A percentile compares a stretch with the other conserved stretches of the same genome.
Conservation (phyloP, 495 filamentous ascomycete genomes). For the Cenococcum geophilum region DNA sequence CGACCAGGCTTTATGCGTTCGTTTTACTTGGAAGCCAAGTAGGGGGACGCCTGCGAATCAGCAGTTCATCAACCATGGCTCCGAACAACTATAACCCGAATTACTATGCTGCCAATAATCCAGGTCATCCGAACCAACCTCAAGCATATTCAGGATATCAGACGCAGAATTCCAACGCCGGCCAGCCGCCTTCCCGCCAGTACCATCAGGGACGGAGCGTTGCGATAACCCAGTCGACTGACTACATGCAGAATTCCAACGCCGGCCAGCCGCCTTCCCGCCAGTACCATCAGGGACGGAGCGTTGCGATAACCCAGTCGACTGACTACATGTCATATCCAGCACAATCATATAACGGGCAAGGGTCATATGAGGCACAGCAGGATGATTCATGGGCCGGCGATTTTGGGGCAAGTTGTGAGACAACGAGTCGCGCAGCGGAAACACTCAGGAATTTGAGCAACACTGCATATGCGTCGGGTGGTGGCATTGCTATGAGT, state of each 20-base stretch:
- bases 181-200: conserved; percentile 10
- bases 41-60: neutral
- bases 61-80: neutral
- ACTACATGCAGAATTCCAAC: neutral
- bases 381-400: conserved; percentile 15
- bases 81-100: conserved; percentile 3
- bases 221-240: conserved; percentile 20
- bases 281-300: conserved; percentile 19
- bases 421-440: conserved; percentile 16
- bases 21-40: too few species aligned
- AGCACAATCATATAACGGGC: conserved; percentile 14
- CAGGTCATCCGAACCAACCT: neutral
- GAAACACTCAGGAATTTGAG: conserved; percentile 28
- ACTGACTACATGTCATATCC: conserved; percentile 18
- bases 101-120: neutral
- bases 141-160: neutral
- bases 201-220: conserved; percentile 18
- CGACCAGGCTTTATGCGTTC: neutral
- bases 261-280: conserved; percentile 10
- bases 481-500: neutral
- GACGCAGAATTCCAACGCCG: neutral
- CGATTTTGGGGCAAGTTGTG: conserved; percentile 15
- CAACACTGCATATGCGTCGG: conserved; percentile 20
- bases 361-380: conserved; percentile 6
- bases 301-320: conserved; percentile 16